Evolutionary conservation across 2,329 filamentous ascomycete genomes (phyloP).

Genomic region (Zarea fungicola): DNA sequence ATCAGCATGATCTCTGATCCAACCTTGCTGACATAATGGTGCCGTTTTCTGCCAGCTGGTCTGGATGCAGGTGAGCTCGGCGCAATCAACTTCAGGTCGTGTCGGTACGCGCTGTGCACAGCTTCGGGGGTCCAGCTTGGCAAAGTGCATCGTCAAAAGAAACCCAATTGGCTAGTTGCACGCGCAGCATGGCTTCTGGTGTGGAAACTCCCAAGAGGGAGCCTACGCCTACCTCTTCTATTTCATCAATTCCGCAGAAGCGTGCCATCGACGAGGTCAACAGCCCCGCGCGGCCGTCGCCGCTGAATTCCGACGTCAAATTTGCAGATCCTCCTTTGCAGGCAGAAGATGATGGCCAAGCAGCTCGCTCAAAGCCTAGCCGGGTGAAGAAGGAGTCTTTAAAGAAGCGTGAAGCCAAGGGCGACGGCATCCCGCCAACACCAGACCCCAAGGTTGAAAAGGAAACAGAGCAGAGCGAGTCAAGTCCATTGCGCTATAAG

Average conservation of each 20-base stretch:
- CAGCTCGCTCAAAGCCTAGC: slow-evolving; percentile 32
- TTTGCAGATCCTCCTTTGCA: slow-evolving; percentile 32
- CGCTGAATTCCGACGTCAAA: slow-evolving; percentile 63
- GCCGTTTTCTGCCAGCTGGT: not conserved
- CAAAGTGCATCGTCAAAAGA: not conserved
- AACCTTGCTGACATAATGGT: slow-evolving; percentile 9
- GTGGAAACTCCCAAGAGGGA: slow-evolving; percentile 36
- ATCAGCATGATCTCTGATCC: slow-evolving; percentile 11
- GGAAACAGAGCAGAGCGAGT: slow-evolving; percentile 35
- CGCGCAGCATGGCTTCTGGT: slow-evolving; percentile 30
- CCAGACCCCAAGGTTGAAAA: slow-evolving; percentile 46
- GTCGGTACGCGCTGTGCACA: slow-evolving; percentile 1
- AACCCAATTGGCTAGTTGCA: not conserved
- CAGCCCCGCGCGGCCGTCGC: slow-evolving; percentile 65
- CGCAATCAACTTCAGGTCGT: not conserved
- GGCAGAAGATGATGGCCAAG: slow-evolving; percentile 40
- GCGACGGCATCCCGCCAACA: slow-evolving; percentile 49
- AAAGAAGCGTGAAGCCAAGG: slow-evolving; percentile 64
- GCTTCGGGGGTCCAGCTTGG: not conserved
- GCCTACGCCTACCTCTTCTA: slow-evolving; percentile 32
- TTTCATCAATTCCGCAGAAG: slow-evolving; percentile 56
- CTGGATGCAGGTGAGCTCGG: slow-evolving; percentile 1
- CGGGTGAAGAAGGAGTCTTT: slow-evolving; percentile 60
- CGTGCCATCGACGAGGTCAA: slow-evolving; percentile 65
- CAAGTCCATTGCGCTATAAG: slow-evolving; percentile 55